Evolutionary conservation across 345 rosid genomes (phyloP).

Genomic region (sweet orange (Citrus sinensis)): DVS_A1.0 CM039162.1:12988501-12989000

Average conservation of each 20-base stretch:
- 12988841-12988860: conserved; percentile 80
- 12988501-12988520: conserved; percentile 82
- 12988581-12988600: conserved; percentile 84
- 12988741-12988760: conserved; percentile 93
- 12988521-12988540: conserved; percentile 90
- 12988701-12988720: conserved; percentile 73
- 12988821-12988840: conserved; percentile 95
- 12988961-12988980: conserved; percentile 94
- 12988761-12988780: conserved; percentile 95
- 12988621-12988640: conserved; percentile 61
- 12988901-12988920: conserved; percentile 94
- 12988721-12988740: conserved; percentile 96
- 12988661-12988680: conserved; percentile 32
- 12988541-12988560: conserved; percentile 96
- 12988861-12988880: conserved; percentile 61
- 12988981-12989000: conserved; percentile 86
- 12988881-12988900: conserved; percentile 88
- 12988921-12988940: conserved; percentile 89
- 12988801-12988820: conserved; percentile 93
- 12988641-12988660: conserved; percentile 45
- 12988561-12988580: conserved; percentile 90
- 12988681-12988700: conserved; percentile 61
- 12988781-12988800: conserved; percentile 99
- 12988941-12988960: conserved; percentile 76
- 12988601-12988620: conserved; percentile 53